Evolutionary conservation across 345 rosid genomes (phyloP), one percentile per base, ranked within the genome.

Genomic region (Trapa bicornis): DNA sequence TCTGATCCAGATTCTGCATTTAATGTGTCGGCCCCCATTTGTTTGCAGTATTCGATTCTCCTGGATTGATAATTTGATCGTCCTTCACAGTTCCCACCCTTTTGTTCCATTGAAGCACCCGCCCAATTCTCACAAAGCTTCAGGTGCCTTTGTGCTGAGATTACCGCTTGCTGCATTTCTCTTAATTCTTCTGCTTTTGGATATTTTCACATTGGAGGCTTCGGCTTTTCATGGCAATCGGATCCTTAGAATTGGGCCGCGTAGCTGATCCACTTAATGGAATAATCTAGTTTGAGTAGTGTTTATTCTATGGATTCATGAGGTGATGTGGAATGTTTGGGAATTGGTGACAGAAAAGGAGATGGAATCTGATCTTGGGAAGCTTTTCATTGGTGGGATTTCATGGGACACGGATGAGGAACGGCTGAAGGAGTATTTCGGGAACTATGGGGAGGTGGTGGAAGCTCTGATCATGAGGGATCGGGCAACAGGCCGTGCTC

Each of bases 101-200:
- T 71, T 75, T 76, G 71, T 75, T 77, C 77, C 79, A 79, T 81
- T 74, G 80, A 76, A 33, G 72, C 72, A 66, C 72, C 80, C 70
- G 78, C 81, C 86, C 72, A 90, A 72, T 84, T 85, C 86, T 80
- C 71, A 80, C 83, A 73, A 74, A 22, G 57, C 76, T 63, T 75
- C 70, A 76, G 62, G 47, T 64, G 66, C 75, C 77, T 87, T 84
- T 83, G 72, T 67, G 67, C 39, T 72, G 69, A 65, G 66, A 77
- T 76, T 74, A 66, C 75, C 71, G 37, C 66, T 78, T 70, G 71
- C 75, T 41, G 37, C 64, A 68, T 37, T 68, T 57, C 43, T 68
- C 37, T 38, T 37, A n/a, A 22, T 22, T 22, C 29, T 58, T 38
- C 32, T 68, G 65, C 33, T 3, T 45, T 33, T 39, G 71, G 58